Evolutionary conservation across 768 basidiomycete genomes (phyloP), one percentile per base, ranked within the genome.

Genomic region (Boletus fagicola): DNA sequence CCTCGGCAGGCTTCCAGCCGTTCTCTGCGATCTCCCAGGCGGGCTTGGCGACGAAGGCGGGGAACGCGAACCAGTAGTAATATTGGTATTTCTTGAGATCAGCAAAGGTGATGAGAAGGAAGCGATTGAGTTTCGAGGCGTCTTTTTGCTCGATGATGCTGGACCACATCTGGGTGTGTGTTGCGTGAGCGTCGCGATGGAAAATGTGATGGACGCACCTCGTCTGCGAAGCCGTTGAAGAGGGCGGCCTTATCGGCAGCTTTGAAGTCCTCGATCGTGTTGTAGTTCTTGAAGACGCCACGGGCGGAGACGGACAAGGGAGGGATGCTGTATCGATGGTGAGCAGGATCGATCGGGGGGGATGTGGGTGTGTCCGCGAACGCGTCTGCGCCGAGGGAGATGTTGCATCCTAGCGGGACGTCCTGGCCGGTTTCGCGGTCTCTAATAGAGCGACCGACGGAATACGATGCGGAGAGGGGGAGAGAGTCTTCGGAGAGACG

Each of bases 1-100:
- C 76, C 0, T 74, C 70, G 4, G 83, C 87, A 31, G 62, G 52
- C 49, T 68, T 74, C 84, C 89, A 90, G 0, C 86, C 88, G 12
- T 73, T 67, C 7, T 78, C 81, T 35, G 77, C 75, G 62, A 91
- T 86, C 76, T 92, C 87, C 95, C 95, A 98, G 6, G 88, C 84
- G 8, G 97, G 94, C 63, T 92, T 93, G 22, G 90, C 78, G 0
- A 88, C 87, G 62, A 98, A 87, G 0, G 95, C 93, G 2, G 97
- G 96, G 71, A 98, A 97, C 0, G 91, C 90, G 67, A 98, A 98
- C 97, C 96, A 99, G 74, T 98, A 98, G 67, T 88, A 94, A 70
- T 94, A 98, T 63, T 88, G 89, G 78, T 97, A 98, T 72, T 95
- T 98, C 80, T 98, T 99, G 64, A 99, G 85, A 73, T 99, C 97